Percentiles rank a stretch among this genome's conserved stretches.
Evolutionary conservation across 1,284 basidiomycete genomes (phyloP).

Genomic region (Pterulicium gracile): DNA sequence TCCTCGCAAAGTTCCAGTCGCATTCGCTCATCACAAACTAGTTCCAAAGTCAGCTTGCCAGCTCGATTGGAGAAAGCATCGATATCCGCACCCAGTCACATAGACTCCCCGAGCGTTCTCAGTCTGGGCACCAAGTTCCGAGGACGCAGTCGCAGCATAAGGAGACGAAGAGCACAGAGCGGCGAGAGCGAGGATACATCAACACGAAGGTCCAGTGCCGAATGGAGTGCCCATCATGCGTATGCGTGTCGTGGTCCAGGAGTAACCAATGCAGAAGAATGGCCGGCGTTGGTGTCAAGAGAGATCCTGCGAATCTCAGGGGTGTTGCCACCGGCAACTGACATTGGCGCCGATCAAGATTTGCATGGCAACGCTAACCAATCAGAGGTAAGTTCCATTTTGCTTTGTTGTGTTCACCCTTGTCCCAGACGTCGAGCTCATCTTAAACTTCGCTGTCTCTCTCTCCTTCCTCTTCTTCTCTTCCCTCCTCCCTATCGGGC

Average conservation of each 20-base stretch:
- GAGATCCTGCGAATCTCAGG: slow-evolving; percentile 30
- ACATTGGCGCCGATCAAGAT: slow-evolving; percentile 21
- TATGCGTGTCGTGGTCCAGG: slow-evolving; percentile 19
- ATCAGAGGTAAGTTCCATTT: too few relatives aligned
- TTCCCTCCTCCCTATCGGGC: too few relatives aligned
- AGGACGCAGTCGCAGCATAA: too few relatives aligned
- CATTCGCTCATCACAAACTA: neutral
- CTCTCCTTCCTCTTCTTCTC: too few relatives aligned
- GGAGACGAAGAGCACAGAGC: too few relatives aligned
- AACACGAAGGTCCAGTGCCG: slow-evolving; percentile 23
- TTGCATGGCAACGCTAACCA: slow-evolving; percentile 24
- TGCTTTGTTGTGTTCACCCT: too few relatives aligned
- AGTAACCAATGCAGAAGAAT: slow-evolving; percentile 21
- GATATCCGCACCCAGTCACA: neutral
- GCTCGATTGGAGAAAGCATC: neutral
- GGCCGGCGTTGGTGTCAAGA: slow-evolving; percentile 33
- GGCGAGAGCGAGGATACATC: slow-evolving; percentile 12
- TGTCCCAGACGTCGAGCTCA: too few relatives aligned
- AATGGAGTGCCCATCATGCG: slow-evolving; percentile 30
- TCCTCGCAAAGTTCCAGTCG: neutral
- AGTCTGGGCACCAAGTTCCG: too few relatives aligned
- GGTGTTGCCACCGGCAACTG: slow-evolving; percentile 16
- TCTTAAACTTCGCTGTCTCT: too few relatives aligned
- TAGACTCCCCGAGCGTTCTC: too few relatives aligned
- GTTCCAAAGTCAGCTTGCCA: neutral